These are phyloP conservation scores for Colletotrichum tanaceti DNA, from an alignment of 2,329 filamentous ascomycete species.

Conservation along the genomic window DNA sequence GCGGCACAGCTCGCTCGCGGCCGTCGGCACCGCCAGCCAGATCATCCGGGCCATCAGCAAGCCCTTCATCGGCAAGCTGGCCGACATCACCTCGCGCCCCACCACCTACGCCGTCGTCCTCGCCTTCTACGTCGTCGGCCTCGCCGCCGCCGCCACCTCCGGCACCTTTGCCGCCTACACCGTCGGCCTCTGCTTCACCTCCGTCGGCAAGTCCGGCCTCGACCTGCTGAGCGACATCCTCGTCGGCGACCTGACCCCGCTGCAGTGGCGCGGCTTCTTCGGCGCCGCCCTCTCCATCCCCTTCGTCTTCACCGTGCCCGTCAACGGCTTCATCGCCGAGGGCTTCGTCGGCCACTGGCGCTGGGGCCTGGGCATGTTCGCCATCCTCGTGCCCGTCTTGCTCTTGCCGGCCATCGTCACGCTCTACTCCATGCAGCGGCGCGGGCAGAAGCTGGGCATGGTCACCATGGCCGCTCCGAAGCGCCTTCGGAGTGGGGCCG, in stretches of 20 bases:
- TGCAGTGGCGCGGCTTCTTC: slow-evolving; percentile 54
- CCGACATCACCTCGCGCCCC: slow-evolving; percentile 53
- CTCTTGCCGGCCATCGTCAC: slow-evolving; percentile 56
- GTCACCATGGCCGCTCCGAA: too few relatives aligned
- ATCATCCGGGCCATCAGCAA: slow-evolving; percentile 55
- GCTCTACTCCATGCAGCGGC: too few relatives aligned
- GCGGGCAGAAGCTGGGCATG: too few relatives aligned
- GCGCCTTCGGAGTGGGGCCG: too few relatives aligned
- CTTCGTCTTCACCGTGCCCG: slow-evolving; percentile 52
- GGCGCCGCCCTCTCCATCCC: slow-evolving; percentile 45
- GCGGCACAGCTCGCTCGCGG: slow-evolving; percentile 48
- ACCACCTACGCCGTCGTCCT: slow-evolving; percentile 55
- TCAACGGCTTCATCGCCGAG: slow-evolving; percentile 57
- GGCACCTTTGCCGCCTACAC: slow-evolving; percentile 50
- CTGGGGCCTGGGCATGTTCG: slow-evolving; percentile 73
- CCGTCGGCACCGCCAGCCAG: slow-evolving; percentile 49
- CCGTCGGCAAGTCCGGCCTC: slow-evolving; percentile 52
- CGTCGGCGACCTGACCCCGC: slow-evolving; percentile 51
- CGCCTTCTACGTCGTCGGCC: slow-evolving; percentile 52
- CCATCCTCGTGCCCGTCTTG: slow-evolving; percentile 69
- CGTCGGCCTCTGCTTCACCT: slow-evolving; percentile 52
- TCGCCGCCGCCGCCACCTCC: slow-evolving; percentile 49
- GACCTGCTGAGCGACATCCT: slow-evolving; percentile 53
- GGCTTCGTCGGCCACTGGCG: slow-evolving; percentile 61
- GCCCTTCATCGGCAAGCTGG: slow-evolving; percentile 53